phyloP scores from a whole-genome alignment of 306 rosid species.

The Castanea mollissima region DNA sequence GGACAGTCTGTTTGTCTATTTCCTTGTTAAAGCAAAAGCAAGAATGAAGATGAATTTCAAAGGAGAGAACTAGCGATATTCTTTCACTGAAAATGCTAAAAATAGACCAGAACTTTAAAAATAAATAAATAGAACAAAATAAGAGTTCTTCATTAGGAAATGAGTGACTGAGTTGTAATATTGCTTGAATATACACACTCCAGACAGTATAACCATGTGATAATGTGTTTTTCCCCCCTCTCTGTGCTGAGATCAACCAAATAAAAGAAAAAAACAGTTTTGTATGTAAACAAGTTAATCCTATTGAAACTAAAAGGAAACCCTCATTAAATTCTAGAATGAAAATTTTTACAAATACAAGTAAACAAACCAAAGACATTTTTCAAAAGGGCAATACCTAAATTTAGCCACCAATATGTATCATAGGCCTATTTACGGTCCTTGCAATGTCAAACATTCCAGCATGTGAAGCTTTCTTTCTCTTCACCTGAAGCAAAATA shows the following conservation, averaged over 20 bases:
- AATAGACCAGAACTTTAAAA: not conserved
- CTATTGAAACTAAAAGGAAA: not conserved
- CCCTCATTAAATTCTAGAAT: not conserved
- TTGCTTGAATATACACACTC: not conserved
- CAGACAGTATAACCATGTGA: not conserved
- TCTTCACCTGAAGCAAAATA: slow-evolving; percentile 64
- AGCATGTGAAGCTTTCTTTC: slow-evolving; percentile 93
- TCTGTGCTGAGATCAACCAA: not conserved
- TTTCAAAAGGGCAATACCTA: slow-evolving; percentile 1
- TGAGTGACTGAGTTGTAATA: not conserved
- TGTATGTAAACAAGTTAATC: not conserved
- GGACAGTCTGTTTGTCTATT: not conserved
- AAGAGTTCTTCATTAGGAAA: not conserved
- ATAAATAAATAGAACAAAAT: not conserved
- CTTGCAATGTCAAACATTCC: slow-evolving; percentile 93
- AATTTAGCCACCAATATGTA: slow-evolving; percentile 92
- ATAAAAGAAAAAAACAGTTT: not conserved
- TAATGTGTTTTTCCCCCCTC: not conserved
- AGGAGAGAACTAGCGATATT: not conserved
- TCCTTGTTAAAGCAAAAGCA: slow-evolving; percentile 1
- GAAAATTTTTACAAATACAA: not conserved
- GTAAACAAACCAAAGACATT: not conserved
- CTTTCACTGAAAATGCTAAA: not conserved
- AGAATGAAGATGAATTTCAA: not conserved
- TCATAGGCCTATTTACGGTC: slow-evolving; percentile 94